Evolutionary conservation across 2,329 filamentous ascomycete genomes (phyloP), one percentile per base, ranked within the genome.

Genomic region (Colletotrichum sp.): DNA sequence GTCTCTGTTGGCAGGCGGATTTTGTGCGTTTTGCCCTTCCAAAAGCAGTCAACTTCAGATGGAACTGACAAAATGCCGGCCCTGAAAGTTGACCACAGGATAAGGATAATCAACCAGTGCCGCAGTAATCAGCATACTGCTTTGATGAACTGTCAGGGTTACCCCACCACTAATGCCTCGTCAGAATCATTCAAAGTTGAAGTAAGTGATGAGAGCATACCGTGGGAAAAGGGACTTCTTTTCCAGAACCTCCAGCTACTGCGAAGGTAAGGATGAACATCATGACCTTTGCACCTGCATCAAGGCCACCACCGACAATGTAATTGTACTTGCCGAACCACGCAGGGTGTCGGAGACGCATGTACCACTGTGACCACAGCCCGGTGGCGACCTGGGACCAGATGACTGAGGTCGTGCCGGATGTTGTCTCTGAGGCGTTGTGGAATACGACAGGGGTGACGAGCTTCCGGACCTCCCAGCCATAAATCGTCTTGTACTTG

Each of bases 291-390:
- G 78, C 74, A 12, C 78, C 78, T 7, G 74, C 78, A 61, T 79
- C 78, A 6, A 79, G 61, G 21, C 69, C 78, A 6, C 74, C 78
- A 2, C 72, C 73, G n/a, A 73, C 71, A 21, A 76, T 74, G 70
- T 80, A 80, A 38, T 81, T 80, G 64, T 80, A 80, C 73, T 79
- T 81, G 48, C 80, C 77, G 61, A 82, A 83, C 68, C 75, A 76
- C 2, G 74, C 78, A 4, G 79, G 79, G 58, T 79, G 63, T 16
- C 78, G 76, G 14, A 78, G 76, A 4, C 82, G 80, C 26, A 82
- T 64, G 62, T 79, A 82, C 58, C 78, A 81, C 73, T 83, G 81
- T 5, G 78, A 78, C 34, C 83, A 80, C 73, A 85, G 81, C 9
- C 84, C 85, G 28, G 83, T 74, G n/a, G 77, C 73, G 66, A 84